Evolutionary conservation across 2,329 filamentous ascomycete genomes (phyloP).

Genomic region (Botrytis tulipae): DNA sequence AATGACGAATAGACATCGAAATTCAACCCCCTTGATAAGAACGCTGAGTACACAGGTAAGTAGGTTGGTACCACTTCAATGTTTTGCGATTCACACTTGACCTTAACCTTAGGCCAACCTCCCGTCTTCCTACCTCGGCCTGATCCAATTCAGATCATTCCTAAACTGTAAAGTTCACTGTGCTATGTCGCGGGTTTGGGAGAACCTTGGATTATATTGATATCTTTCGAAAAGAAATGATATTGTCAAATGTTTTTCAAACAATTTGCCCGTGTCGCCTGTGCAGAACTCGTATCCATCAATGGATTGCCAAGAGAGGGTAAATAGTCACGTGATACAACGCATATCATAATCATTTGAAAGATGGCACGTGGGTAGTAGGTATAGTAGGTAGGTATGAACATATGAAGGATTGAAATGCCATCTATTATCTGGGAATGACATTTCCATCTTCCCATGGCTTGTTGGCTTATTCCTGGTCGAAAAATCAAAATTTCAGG

Average conservation of each 20-base stretch:
- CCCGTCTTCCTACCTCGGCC: not conserved
- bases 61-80: not conserved
- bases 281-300: no score
- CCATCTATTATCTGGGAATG: no score
- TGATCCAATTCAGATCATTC: not conserved
- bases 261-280: not conserved
- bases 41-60: not conserved
- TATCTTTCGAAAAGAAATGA: not conserved
- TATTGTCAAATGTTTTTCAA: not conserved
- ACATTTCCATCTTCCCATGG: not conserved
- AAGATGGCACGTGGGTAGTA: not conserved
- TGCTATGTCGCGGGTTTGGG: not conserved
- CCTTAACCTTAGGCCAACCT: not conserved
- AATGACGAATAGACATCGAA: not conserved
- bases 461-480: not conserved
- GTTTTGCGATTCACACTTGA: not conserved
- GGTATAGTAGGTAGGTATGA: not conserved
- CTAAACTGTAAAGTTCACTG: not conserved
- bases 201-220: not conserved
- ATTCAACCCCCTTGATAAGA: not conserved
- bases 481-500: not conserved
- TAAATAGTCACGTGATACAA: not conserved
- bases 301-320: not conserved
- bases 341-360: not conserved
- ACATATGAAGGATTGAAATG: no score